phyloP scores from a whole-genome alignment of 1,284 basidiomycete genomes.

The Golubevia sp. region DNA sequence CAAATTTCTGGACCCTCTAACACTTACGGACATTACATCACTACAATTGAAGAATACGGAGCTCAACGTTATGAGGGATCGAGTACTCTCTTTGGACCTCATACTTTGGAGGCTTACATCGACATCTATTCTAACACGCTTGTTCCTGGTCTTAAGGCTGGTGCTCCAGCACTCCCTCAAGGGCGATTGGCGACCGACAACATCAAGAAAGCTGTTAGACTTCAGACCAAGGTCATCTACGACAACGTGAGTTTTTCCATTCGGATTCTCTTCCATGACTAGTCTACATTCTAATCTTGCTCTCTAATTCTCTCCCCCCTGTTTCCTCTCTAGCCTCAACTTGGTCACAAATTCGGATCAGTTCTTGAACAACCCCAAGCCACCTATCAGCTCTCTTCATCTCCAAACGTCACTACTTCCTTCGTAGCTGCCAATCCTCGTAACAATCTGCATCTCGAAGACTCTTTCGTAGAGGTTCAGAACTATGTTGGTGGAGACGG shows the following conservation, averaged over 20 bases:
- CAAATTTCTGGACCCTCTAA: conserved; percentile 71
- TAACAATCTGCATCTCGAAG: conserved; percentile 77
- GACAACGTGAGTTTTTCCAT: conserved; percentile 19
- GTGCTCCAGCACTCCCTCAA: conserved; percentile 66
- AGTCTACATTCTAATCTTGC: too few relatives aligned
- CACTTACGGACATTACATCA: conserved; percentile 76
- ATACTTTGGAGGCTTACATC: conserved; percentile 81
- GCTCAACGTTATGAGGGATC: conserved; percentile 81
- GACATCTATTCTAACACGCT: conserved; percentile 68
- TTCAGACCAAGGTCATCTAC: conserved; percentile 33
- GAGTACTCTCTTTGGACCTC: conserved; percentile 76
- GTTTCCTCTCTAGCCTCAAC: conserved; percentile 8
- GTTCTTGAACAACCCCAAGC: conserved; percentile 70
- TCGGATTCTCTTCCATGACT: too few relatives aligned
- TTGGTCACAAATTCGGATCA: conserved; percentile 71
- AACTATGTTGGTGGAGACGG: conserved; percentile 64
- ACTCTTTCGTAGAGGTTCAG: conserved; percentile 75
- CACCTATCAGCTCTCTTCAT: conserved; percentile 66
- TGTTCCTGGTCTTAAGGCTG: conserved; percentile 62
- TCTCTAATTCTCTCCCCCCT: conserved; percentile 64
- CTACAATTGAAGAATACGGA: conserved; percentile 29
- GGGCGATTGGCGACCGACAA: conserved; percentile 74
- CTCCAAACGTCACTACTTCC: conserved; percentile 69
- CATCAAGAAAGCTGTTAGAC: conserved; percentile 69
- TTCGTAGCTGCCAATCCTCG: conserved; percentile 81